Evolutionary conservation across 305 asterid species (phyloP).

Genomic region (Solanum hybrid): DNA sequence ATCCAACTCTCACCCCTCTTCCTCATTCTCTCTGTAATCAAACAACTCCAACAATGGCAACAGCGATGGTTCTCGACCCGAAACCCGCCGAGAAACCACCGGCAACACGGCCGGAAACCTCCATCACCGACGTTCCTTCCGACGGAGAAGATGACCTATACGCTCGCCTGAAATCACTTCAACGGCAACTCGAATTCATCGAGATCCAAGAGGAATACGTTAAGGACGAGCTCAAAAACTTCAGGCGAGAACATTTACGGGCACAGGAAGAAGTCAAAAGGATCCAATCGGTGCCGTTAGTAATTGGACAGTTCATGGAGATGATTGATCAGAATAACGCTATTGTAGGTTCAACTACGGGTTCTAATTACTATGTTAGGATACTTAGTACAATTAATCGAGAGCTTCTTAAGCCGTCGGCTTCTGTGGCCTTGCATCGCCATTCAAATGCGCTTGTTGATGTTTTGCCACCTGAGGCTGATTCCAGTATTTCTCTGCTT

Average conservation of each 20-base stretch:
- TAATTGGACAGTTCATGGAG: slow-evolving; percentile 92
- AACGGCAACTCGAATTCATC: slow-evolving; percentile 67
- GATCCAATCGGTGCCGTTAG: slow-evolving; percentile 85
- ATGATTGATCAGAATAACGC: slow-evolving; percentile 81
- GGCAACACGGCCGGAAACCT: slow-evolving; percentile 14
- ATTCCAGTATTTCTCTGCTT: slow-evolving; percentile 77
- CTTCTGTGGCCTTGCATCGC: slow-evolving; percentile 81
- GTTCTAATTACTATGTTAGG: slow-evolving; percentile 73
- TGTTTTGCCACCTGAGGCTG: slow-evolving; percentile 88
- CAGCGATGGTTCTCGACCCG: slow-evolving; percentile 44
- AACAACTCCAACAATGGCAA: slow-evolving; percentile 33
- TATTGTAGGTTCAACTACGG: slow-evolving; percentile 86
- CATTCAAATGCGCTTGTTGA: slow-evolving; percentile 82
- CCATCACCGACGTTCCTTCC: background rate
- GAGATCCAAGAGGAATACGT: slow-evolving; percentile 86
- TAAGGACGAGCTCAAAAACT: slow-evolving; percentile 71
- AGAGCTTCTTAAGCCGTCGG: slow-evolving; percentile 76
- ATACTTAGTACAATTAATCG: slow-evolving; percentile 75
- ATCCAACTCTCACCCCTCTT: background rate
- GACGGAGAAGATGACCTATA: slow-evolving; percentile 58
- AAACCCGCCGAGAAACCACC: slow-evolving; percentile 5
- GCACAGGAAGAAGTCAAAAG: slow-evolving; percentile 89
- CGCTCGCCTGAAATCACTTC: slow-evolving; percentile 61
- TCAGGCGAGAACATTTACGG: slow-evolving; percentile 71
- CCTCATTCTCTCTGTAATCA: background rate